Evolutionary conservation across 768 basidiomycete species (phyloP), one percentile per base, ranked within the genome.

Genomic region (Guyanaporus albipodus): DNA sequence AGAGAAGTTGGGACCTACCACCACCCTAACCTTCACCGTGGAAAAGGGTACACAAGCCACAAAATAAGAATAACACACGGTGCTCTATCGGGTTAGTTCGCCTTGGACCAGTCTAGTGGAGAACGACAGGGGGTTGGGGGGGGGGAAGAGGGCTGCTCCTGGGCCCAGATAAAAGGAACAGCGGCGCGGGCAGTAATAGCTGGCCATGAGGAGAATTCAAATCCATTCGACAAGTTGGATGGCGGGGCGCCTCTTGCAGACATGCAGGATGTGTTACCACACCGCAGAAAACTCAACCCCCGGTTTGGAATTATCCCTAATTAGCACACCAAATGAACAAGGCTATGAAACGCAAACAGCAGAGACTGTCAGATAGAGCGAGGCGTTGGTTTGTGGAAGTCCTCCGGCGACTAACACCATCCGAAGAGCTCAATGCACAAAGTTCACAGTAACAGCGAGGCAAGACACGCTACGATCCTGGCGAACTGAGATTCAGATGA

Each of bases 271-370:
- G 50, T 54, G 50, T 54, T 47, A 50, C 50, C 57, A 55, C 63
- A 64, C 59, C 44, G 54, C 47, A 46, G 44, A 50, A 53, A 38
- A 42, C 34, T 38, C 39, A 56, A 37, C 54, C 52, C 65, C 66
- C 53, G 38, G 57, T 64, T 62, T 63, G 59, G 61, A 48, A 46
- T 35, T 41, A 61, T 55, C 57, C 51, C 58, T 57, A 58, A 56
- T 62, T 52, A 56, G 67, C 50, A 56, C 51, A 57, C 49, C 48
- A 38, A 60, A 68, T 63, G 68, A 57, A 62, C 52, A 53, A 33
- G 35, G 44, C 63, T 50, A 65, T 56, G 58, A 60, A 54, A 63
- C 52, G 39, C 56, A 62, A 56, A 66, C 42, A 39, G 63, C 38
- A 58, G 49, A 50, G 34, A 38, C 42, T 46, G 61, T 49, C 38